Base-by-base conservation (phyloP, 2,329 filamentous ascomycete species). In the Massarina eburnea region DNA sequence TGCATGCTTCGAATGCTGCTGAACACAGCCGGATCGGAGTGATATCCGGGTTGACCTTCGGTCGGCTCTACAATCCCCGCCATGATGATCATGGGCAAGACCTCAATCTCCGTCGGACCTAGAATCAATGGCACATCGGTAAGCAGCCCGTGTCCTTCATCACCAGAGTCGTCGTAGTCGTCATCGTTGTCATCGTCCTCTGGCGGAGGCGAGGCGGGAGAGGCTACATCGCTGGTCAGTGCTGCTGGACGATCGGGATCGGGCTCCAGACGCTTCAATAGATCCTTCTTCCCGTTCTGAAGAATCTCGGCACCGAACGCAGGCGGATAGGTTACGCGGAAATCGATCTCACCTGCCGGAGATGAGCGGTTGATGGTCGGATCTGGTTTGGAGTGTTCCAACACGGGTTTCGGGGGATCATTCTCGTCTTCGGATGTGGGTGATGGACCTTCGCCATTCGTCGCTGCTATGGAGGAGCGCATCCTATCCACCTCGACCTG, bases 81-180 rank as follows among this genome's bases (percentile, higher is more conserved):
- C 75, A 96, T 96, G 60, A 97, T 86, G 48, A 96, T 95, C 91
- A 96, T 96, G 44, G 95, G 92, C 42, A 97, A 75, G 5, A 94
- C 91, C 70, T 97, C 92, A 43, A 96, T 96, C 71, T 97, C 92
- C 45, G 91, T 91, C 0, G 92, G 92, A 34, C 95, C 91, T 22
- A 97, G 78, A 29, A 96, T 95, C 55, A 97, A 88, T 22, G 92
- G 92, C 10, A 97, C 90, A 67, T 97, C 92, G 0, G 92, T 96
- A 44, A 97, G 75, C 12, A 97, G 75, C 10, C 92, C 92, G 15
- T 89, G 87, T 63, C 89, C 80, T 18, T 89, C 86, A 3, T 89
- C 88, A 14, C 75, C 76, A 12, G 74, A 85, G 14, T 81, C 84
- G 56, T 88, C 88, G n/a, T 87, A 88, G 54, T 90, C 86, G 59